Evolutionary conservation across 129 eudicot species (phyloP), one percentile per base, ranked within the genome.

Genomic region (Silybum marianum): DNA sequence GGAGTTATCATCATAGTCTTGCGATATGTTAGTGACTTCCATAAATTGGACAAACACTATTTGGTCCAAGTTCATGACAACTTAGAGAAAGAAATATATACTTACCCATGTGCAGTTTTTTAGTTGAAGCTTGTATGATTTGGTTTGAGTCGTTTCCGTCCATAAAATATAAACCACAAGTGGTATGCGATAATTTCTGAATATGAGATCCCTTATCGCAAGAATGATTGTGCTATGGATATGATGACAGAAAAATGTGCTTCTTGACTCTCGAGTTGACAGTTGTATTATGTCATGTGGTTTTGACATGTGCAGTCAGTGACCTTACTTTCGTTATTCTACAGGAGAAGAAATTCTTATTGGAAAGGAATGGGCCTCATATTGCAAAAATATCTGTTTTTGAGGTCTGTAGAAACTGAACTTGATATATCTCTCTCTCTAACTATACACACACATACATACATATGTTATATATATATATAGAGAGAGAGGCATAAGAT

Each of bases 331-430:
- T 32, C 1, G 69, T 73, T 78, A 74, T 54, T 67, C 77, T 75
- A 69, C 93, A 92, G 98, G 98, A 90, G 85, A 92, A 90, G 73
- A 95, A 92, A 81, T 82, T 95, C 84, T 91, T 95, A 75, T 74
- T 95, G 89, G 98, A 95, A 80, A 90, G 77, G 87, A 88, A 92
- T 60, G 98, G 97, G 77, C 93, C 98, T 71, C 98, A 83, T 90
- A 79, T 92, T 80, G 96, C 97, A 71, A 90, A 97, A 80, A 78
- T 95, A 85, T 84, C 97, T 81, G 91, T 95, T 30, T 95, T 84
- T 80, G 97, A 95, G 98, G 98, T 95, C 48, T 73, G 89, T 85
- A 32, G n/a, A 44, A 76, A 66, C 32, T 79, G 18, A 54, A 39
- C 63, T 46, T 68, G 40, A 19, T 46, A 36, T 26, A 13, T 69